Evolutionary conservation across 176 grass and related monocot species (phyloP), one percentile per base, ranked within the genome.

Genomic region (Paspalum notatum): DNA sequence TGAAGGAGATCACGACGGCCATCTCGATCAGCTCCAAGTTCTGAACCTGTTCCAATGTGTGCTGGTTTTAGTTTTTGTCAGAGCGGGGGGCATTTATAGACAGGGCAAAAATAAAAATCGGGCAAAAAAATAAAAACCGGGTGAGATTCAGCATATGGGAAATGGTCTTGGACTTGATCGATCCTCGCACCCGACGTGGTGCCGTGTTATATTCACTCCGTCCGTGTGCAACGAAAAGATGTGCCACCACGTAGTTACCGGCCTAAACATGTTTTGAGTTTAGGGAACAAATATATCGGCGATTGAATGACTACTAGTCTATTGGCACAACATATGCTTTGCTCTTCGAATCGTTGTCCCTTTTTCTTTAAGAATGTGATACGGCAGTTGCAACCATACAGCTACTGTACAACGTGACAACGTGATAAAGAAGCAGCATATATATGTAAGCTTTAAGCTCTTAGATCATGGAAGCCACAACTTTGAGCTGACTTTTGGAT

Each of bases 131-230:
- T n/a, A n/a, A n/a, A n/a, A 40, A 9, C 10, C 32, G 32, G 32
- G 32, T 32, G 65, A 59, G 20, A 81, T 55, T 59, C 76, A 54
- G 48, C 14, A 37, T 15, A 27, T 6, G 26, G 10, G 13, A 10
- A 59, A 2, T 9, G 4, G 24, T 21, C 12, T 22, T 11, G 15
- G 39, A 4, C 59, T 14, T 43, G 32, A 52, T 77, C 57, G 51
- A n/a, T n/a, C n/a, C n/a, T 75, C 66, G 63, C 78, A 62, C 78
- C 32, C 54, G 72, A 82, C 79, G 79, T 49, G 79, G 52, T 43
- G 78, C 52, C 68, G 14, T 72, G 80, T 72, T 62, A 72, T 13
- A 14, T 24, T 13, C 4, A 60, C 12, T 3, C 26, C 32, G 22
- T 49, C n/a, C 18, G 14, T 20, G 69, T 64, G 5, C 59, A 72